phyloP scores from a whole-genome alignment of 306 rosid species.

The Quercus bicolor region DNA sequence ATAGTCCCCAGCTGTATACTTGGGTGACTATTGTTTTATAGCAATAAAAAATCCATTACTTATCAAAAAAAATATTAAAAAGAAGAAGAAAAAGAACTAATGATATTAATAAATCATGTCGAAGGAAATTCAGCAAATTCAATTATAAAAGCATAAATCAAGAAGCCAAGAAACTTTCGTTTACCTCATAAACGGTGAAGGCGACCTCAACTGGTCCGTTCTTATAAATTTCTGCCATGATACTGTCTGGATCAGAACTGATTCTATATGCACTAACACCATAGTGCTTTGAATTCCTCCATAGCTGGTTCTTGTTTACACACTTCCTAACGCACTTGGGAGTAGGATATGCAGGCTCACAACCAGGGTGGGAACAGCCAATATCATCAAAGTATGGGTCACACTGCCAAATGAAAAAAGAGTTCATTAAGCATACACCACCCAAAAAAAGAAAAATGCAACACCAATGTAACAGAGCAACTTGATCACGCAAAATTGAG shows the following conservation, averaged over 20 bases:
- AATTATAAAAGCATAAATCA: not conserved
- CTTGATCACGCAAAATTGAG: conserved; percentile 10
- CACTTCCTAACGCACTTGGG: conserved; percentile 78
- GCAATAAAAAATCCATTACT: too few species aligned
- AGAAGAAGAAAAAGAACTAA: not conserved
- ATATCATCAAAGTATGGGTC: conserved; percentile 86
- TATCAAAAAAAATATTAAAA: not conserved
- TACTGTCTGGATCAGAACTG: conserved; percentile 53
- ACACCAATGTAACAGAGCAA: conserved; percentile 6
- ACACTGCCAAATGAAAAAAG: conserved; percentile 49
- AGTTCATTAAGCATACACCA: not conserved
- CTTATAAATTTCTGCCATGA: conserved; percentile 86
- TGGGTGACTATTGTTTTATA: too few species aligned
- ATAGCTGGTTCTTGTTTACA: conserved; percentile 56
- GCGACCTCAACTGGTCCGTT: conserved; percentile 93
- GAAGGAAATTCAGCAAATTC: conserved; percentile 14
- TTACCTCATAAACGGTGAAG: conserved; percentile 91
- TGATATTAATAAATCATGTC: not conserved
- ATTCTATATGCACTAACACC: conserved; percentile 64
- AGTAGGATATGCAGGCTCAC: conserved; percentile 79
- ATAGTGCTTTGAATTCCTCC: conserved; percentile 77
- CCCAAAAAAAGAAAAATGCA: not conserved
- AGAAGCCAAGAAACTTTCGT: conserved; percentile 15
- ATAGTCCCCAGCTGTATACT: too few species aligned
- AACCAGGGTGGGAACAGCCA: conserved; percentile 98